Base-by-base conservation (phyloP, 176 grass and related monocot genomes). In the Coix lacrymajobi region DNA sequence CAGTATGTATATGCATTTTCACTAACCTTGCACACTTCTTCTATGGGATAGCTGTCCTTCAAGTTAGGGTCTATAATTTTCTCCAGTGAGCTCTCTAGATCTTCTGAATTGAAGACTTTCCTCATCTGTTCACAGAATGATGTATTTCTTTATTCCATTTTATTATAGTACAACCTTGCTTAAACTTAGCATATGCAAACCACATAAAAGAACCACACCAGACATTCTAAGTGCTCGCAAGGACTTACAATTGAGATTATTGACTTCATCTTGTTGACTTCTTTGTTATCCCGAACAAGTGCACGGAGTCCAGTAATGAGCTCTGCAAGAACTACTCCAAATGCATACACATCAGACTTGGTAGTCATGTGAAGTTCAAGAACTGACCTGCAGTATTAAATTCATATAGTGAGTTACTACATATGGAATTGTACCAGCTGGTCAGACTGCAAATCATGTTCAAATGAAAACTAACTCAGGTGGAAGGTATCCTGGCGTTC, bases 401-500 rank as follows among this genome's bases (percentile, higher is more conserved):
- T 84, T 36, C 24, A 11, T 15, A 15, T 4, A 16, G 26, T 76
- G 40, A 82, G 15, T 32, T 32, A 79, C 37, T 62, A 88, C 25
- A 81, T 30, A 2, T 60, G 24, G 32, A 84, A 36, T 16, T 46
- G 8, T 56, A 62, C 71, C 33, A 60, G 37, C 26, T 38, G 24
- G 33, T 76, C 3, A 2, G 24, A 54, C 8, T 80, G 49, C 34
- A 75, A 67, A 78, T 44, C 11, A 76, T 66, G 30, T 72, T 63
- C 14, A 77, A 36, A 7, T 28, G 28, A 45, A 75, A 81, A 89
- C 87, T 54, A 82, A 94, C 92, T 91, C 92, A 26, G 89, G 92
- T 40, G 89, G 92, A 68, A 94, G 92, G 81, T 94, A 94, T 73
- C 92, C 89, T 41, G 84, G 89, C 9, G 89, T 94, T 82, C 92